Evolutionary conservation across 352 stramenopile species (phyloP).

Genomic region (Phytopythium delawarense): DNA sequence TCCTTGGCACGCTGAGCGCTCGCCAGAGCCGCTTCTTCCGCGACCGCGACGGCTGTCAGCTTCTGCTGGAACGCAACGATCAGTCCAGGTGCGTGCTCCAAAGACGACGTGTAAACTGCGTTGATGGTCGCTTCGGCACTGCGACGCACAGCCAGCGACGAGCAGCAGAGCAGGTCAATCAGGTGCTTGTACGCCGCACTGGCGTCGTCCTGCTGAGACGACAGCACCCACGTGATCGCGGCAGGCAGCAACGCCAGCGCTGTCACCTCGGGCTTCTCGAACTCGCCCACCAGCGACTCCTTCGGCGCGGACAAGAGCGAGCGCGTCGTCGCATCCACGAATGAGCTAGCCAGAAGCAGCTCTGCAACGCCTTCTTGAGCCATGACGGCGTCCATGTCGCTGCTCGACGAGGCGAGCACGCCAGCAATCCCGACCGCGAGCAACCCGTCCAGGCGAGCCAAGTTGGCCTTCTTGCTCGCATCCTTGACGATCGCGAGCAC

Average conservation of each 20-base stretch:
- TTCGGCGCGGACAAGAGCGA: conserved; percentile 30
- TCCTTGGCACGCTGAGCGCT: conserved; percentile 15
- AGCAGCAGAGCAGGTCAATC: conserved; percentile 55
- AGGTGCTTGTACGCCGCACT: conserved; percentile 47
- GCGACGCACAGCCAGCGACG: conserved; percentile 44
- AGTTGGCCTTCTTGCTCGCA: conserved; percentile 72
- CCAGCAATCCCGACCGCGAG: conserved; percentile 62
- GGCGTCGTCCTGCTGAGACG: conserved; percentile 50
- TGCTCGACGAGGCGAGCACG: conserved; percentile 49
- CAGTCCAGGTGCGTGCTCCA: conserved; percentile 51
- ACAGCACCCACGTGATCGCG: conserved; percentile 65
- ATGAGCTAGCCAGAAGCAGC: conserved; percentile 46
- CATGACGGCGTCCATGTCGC: conserved; percentile 54
- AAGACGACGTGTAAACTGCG: conserved; percentile 47
- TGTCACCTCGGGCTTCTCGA: conserved; percentile 54
- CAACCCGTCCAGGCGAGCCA: conserved; percentile 72
- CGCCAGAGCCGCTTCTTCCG: conserved; percentile 27
- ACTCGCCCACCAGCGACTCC: conserved; percentile 12
- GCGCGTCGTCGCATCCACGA: conserved; percentile 42
- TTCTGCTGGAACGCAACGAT: conserved; percentile 58
- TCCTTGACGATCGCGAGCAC: conserved; percentile 55
- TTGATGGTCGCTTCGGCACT: conserved; percentile 40
- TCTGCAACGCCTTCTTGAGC: conserved; percentile 41
- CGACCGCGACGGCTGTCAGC: conserved; percentile 32
- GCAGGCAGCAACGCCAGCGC: conserved; percentile 43